phyloP scores from a whole-genome alignment of 1,139 yeast genomes.

The Hyphopichia pseudoburtonii region DNA sequence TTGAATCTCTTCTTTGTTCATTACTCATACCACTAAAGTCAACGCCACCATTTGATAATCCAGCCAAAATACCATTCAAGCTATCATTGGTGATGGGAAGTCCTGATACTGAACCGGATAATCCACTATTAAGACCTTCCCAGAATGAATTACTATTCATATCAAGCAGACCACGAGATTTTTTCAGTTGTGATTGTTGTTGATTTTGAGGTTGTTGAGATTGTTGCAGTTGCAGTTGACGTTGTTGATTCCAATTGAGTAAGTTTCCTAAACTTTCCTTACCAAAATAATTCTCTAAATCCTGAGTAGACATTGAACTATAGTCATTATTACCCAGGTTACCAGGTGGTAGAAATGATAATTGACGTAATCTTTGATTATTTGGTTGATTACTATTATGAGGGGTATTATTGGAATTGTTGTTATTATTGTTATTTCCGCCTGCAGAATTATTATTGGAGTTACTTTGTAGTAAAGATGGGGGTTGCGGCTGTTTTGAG shows the following conservation, averaged over 20 bases:
- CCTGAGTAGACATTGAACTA: constrained; percentile 31
- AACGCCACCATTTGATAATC: constrained; percentile 39
- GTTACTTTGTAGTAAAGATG: neutral
- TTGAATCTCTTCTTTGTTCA: constrained; percentile 45
- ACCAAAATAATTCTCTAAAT: constrained; percentile 43
- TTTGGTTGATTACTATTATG: neutral
- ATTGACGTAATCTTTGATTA: constrained; percentile 8
- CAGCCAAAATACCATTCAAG: constrained; percentile 37
- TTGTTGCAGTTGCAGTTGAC: constrained; percentile 11
- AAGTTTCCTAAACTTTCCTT: constrained; percentile 42
- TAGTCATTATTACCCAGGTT: constrained; percentile 20
- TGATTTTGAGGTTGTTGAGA: constrained; percentile 9
- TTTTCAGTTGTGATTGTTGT: constrained; percentile 7
- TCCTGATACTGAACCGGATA: constrained; percentile 31
- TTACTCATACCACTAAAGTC: constrained; percentile 43
- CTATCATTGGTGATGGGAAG: constrained; percentile 27
- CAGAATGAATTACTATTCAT: constrained; percentile 19
- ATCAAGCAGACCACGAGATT: constrained; percentile 30
- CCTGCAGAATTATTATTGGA: constrained; percentile 14
- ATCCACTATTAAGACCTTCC: constrained; percentile 23
- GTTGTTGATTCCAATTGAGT: constrained; percentile 28
- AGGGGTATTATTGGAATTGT: constrained; percentile 8
- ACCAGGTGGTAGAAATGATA: constrained; percentile 10
- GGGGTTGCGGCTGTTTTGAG: constrained; percentile 5
- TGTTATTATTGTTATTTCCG: constrained; percentile 14